Evolutionary conservation across 2,329 filamentous ascomycete genomes (phyloP).

Genomic region (Cladosporium sp.): DNA sequence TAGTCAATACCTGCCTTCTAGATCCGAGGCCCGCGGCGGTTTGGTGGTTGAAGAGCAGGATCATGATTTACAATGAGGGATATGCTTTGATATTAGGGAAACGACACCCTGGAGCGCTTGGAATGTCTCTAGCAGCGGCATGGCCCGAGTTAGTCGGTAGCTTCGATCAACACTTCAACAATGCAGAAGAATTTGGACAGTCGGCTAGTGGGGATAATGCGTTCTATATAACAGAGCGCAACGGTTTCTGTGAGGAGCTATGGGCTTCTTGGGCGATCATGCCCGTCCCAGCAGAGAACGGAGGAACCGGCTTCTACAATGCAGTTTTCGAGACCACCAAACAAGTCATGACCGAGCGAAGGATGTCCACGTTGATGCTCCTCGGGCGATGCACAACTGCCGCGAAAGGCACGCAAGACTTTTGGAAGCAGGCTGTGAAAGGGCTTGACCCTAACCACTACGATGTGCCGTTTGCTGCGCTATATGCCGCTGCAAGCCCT

Average conservation of each 20-base stretch:
- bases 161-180: conserved; percentile 8
- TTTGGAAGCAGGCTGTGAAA: conserved; percentile 60
- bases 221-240: conserved; percentile 13
- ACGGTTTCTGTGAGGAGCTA: conserved; percentile 14
- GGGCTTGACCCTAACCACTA: conserved; percentile 8
- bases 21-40: conserved; percentile 16
- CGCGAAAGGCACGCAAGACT: conserved; percentile 63
- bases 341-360: conserved; percentile 68
- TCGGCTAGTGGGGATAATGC: conserved; percentile 12
- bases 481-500: conserved; percentile 5
- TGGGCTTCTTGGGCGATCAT: conserved; percentile 65
- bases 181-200: conserved; percentile 11
- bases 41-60: conserved; percentile 25
- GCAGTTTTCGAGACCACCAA: conserved; percentile 75
- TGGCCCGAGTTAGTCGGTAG: conserved; percentile 15
- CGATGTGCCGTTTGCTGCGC: conserved; percentile 12
- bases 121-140: conserved; percentile 14
- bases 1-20: conserved; percentile 16
- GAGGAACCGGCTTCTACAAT: conserved; percentile 70
- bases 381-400: conserved; percentile 68
- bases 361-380: conserved; percentile 72
- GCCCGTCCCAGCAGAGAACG: conserved; percentile 66
- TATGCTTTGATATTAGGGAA: conserved; percentile 29
- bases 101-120: conserved; percentile 20
- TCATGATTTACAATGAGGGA: conserved; percentile 33